These are phyloP conservation scores for Penicillium atrosanguineum DNA, from an alignment of 495 filamentous ascomycete species.

Conservation along the genomic window DNA sequence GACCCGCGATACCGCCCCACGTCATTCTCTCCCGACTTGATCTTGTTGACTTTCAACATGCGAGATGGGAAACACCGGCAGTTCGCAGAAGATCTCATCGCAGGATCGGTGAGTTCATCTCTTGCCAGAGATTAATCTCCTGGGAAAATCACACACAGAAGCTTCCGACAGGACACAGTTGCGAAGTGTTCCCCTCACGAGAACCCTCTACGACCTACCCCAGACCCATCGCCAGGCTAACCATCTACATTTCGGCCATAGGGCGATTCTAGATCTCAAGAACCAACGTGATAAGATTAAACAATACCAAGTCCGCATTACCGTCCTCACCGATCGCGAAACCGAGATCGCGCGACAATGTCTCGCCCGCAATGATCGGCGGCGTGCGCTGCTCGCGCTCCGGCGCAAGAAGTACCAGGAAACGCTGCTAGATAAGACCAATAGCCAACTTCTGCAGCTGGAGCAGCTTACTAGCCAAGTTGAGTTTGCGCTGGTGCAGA, in stretches of 20 bases:
- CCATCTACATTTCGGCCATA: conserved; percentile 23
- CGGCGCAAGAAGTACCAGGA: conserved; percentile 98
- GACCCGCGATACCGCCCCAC: conserved; percentile 16
- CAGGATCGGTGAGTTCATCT: conserved; percentile 59
- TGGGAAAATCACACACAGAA: not conserved
- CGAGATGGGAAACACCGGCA: conserved; percentile 64
- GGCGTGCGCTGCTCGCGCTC: conserved; percentile 80
- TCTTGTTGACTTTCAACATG: conserved; percentile 28
- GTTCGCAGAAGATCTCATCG: conserved; percentile 66
- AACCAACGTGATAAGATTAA: conserved; percentile 95
- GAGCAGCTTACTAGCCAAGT: conserved; percentile 80
- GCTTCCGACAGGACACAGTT: not conserved
- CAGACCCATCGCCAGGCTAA: conserved; percentile 4
- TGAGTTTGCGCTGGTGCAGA: conserved; percentile 93
- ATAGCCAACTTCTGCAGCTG: conserved; percentile 82
- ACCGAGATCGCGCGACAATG: conserved; percentile 79
- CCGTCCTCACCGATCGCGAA: conserved; percentile 77
- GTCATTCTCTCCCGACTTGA: conserved; percentile 20
- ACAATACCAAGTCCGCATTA: conserved; percentile 88
- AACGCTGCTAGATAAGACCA: conserved; percentile 82
- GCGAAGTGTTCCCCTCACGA: conserved; percentile 18
- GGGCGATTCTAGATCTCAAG: conserved; percentile 95
- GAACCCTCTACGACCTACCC: conserved; percentile 12
- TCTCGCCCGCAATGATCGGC: conserved; percentile 69
- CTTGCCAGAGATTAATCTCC: not conserved